These are phyloP conservation scores for Diaporthe citriasiana DNA, from an alignment of 2,329 filamentous ascomycete species.

Conservation along the genomic window DNA sequence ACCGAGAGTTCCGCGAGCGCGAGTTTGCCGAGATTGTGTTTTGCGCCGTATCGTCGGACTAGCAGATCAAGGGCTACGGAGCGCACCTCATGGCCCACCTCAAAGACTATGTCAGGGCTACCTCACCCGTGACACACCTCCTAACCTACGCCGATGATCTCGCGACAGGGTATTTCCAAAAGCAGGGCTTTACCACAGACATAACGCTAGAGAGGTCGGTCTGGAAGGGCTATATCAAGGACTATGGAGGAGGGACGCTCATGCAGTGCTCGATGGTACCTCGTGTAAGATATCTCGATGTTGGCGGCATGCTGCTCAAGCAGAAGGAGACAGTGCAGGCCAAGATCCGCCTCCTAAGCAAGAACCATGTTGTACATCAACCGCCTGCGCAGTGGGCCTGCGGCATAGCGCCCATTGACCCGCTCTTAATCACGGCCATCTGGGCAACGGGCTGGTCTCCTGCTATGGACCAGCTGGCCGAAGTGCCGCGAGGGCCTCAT, in stretches of 20 bases:
- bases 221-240: slow-evolving; percentile 99
- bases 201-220: slow-evolving; percentile 90
- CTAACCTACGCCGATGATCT: slow-evolving; percentile 99
- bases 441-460: slow-evolving; percentile 94
- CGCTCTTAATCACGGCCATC: slow-evolving; percentile 88
- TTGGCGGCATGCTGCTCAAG: slow-evolving; percentile 93
- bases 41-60: slow-evolving; percentile 96
- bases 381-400: slow-evolving; percentile 87
- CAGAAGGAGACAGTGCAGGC: slow-evolving; percentile 96
- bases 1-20: slow-evolving; percentile 91
- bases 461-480: slow-evolving; percentile 97
- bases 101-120: slow-evolving; percentile 95
- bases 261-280: slow-evolving; percentile 99
- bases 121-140: slow-evolving; percentile 99
- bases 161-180: slow-evolving; percentile 98
- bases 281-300: slow-evolving; percentile 92
- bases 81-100: slow-evolving; percentile 98
- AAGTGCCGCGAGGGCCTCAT: slow-evolving; percentile 94
- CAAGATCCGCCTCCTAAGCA: slow-evolving; percentile 88
- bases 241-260: slow-evolving; percentile 98
- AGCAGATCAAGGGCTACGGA: slow-evolving; percentile 98
- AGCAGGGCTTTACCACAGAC: slow-evolving; percentile 98
- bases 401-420: slow-evolving; percentile 81
- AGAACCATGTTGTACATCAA: slow-evolving; percentile 87
- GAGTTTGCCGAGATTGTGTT: slow-evolving; percentile 99